Conservation (phyloP, 495 filamentous ascomycete species). For the Aspergillus carlsbadensis region DNA sequence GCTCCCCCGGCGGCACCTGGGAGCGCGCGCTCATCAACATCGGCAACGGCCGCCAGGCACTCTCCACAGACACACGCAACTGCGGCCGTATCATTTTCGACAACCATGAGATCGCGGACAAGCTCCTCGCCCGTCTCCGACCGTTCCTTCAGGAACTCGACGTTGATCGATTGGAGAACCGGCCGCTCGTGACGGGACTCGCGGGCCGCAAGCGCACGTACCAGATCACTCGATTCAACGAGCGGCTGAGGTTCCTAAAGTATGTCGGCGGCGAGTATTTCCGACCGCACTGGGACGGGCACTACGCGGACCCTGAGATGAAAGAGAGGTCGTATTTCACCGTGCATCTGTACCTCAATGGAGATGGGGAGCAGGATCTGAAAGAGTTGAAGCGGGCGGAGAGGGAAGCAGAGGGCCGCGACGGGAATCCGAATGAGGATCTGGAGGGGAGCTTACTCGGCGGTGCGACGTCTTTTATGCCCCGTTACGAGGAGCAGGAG, state of each 20-base stretch:
- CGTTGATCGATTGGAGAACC: slow-evolving; percentile 36
- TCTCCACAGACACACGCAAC: slow-evolving; percentile 58
- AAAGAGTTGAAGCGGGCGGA: slow-evolving; percentile 28
- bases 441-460: slow-evolving; percentile 34
- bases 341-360: slow-evolving; percentile 81
- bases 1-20: slow-evolving; percentile 26
- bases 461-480: slow-evolving; percentile 63
- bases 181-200: slow-evolving; percentile 44
- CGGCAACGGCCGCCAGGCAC: slow-evolving; percentile 58
- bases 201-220: slow-evolving; percentile 48
- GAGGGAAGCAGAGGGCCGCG: slow-evolving; percentile 12
- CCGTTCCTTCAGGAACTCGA: slow-evolving; percentile 45
- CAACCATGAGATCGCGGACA: slow-evolving; percentile 55
- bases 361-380: slow-evolving; percentile 48
- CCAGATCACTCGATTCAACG: slow-evolving; percentile 64
- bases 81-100: slow-evolving; percentile 78
- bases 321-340: slow-evolving; percentile 67
- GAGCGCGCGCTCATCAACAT: slow-evolving; percentile 57
- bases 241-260: slow-evolving; percentile 76
- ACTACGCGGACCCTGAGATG: slow-evolving; percentile 59
- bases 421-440: slow-evolving; percentile 10
- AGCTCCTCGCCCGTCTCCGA: slow-evolving; percentile 59
- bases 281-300: slow-evolving; percentile 71
- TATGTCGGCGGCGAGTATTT: slow-evolving; percentile 80
- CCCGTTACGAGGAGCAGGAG: slow-evolving; percentile 40